phyloP scores from a whole-genome alignment of 352 stramenopile genomes.

The Peronospora belbahrii region DNA sequence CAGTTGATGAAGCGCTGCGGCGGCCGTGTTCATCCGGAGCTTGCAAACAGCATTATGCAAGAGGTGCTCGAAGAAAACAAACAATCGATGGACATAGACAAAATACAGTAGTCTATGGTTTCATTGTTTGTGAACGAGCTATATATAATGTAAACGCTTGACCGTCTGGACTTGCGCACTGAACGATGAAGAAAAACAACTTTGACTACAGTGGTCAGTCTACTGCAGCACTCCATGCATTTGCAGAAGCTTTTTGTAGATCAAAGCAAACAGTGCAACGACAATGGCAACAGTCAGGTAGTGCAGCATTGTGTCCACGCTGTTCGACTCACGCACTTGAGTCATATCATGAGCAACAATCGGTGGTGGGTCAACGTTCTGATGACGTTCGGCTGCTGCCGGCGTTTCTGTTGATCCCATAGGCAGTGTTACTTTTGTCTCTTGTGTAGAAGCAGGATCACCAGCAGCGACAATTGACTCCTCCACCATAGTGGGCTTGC shows the following conservation, averaged over 20 bases:
- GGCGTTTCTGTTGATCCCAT: constrained; percentile 2
- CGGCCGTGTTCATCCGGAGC: constrained; percentile 84
- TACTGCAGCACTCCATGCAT: constrained; percentile 31
- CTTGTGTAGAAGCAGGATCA: background rate
- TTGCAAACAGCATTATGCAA: constrained; percentile 60
- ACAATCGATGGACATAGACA: constrained; percentile 18
- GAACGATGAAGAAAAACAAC: background rate
- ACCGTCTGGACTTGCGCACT: background rate
- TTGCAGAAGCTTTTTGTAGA: constrained; percentile 81
- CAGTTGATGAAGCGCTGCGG: constrained; percentile 88
- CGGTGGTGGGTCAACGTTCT: constrained; percentile 7
- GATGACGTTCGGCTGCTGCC: constrained; percentile 3
- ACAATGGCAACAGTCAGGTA: constrained; percentile 59
- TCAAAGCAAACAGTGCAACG: constrained; percentile 57
- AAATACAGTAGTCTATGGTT: background rate
- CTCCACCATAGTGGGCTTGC: background rate
- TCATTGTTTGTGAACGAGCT: constrained; percentile 9
- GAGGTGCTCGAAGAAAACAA: constrained; percentile 31
- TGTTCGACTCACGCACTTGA: constrained; percentile 31
- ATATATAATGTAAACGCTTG: constrained; percentile 9
- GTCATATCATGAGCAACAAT: constrained; percentile 6
- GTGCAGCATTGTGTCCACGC: constrained; percentile 57
- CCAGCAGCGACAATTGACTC: background rate
- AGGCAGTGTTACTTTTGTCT: background rate
- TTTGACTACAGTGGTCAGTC: no score